Evolutionary conservation across 495 filamentous ascomycete species (phyloP), one percentile per base, ranked within the genome.

Genomic region (Hyaloscypha bicolor): DNA sequence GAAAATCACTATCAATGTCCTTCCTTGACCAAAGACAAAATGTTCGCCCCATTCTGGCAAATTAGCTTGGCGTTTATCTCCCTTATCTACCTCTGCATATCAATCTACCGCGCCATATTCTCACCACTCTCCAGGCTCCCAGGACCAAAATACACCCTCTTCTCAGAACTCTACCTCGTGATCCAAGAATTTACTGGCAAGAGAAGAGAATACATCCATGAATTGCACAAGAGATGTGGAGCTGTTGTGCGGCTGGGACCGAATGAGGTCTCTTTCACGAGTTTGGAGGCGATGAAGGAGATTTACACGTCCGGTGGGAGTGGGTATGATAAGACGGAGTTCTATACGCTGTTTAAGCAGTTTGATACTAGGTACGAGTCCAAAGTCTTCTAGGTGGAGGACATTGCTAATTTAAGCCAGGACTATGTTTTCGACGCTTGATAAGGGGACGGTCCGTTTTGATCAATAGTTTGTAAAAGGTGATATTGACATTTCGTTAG

Each of bases 321-420:
- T 69, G 87, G 88, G 9, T 90, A 87, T 68, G 83, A 89, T 62
- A 90, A 90, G 77, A 90, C 87, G 0, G 86, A 87, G 68, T 87
- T 87, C 62, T 91, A 90, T 76, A 80, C 84, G 51, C 72, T 89
- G 11, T 91, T 91, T 70, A 81, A 77, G 64, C 79, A 88, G 33
- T 88, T 84, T 70, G 81, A 79, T 21, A 78, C 78, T 33, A 85
- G 82, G 85, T 83, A 62, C 51, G 73, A n/a, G n/a, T 66, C 2
- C 55, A 25, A 60, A 5, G 33, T 25, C 31, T 62, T 8, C 19
- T 22, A 52, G 31, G 30, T 14, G 25, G 25, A 25, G 25, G 25
- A 25, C 25, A 25, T 25, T 25, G 25, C 25, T 25, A 25, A 25
- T 25, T 25, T 25, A 25, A 25, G 25, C 25, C 52, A 72, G 67